Evolutionary conservation across 2,329 filamentous ascomycete species (phyloP).

Genomic region (Penicillium sp.): DNA sequence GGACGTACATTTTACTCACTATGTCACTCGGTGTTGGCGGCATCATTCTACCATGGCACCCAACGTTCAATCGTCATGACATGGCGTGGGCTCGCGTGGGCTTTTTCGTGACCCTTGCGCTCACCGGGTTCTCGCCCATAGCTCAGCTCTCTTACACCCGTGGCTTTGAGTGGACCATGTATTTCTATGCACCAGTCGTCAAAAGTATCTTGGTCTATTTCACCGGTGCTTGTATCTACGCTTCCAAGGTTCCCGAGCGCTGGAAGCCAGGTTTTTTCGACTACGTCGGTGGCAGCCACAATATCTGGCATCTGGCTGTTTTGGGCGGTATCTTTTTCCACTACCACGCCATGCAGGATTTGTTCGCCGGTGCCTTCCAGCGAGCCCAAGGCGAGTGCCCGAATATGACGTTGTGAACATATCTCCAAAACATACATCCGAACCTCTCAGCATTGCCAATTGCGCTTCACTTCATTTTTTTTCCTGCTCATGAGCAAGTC

Average conservation of each 20-base stretch:
- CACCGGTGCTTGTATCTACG: conserved; percentile 80
- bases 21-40: conserved; percentile 78
- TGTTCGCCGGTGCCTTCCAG: conserved; percentile 77
- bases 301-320: conserved; percentile 95
- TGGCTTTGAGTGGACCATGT: conserved; percentile 74
- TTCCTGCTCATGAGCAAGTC: conserved; percentile 12
- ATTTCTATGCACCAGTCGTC: conserved; percentile 83
- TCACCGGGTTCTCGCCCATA: conserved; percentile 86
- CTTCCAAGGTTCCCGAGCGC: conserved; percentile 85
- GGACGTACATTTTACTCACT: conserved; percentile 80
- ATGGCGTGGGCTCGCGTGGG: conserved; percentile 90
- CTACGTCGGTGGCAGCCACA: conserved; percentile 92
- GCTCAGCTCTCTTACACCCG: conserved; percentile 77
- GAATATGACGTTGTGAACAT: conserved; percentile 27
- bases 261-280: conserved; percentile 94
- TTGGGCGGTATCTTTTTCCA: conserved; percentile 96
- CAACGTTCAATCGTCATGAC: conserved; percentile 85
- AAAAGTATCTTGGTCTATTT: conserved; percentile 89
- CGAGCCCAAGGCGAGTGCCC: conserved; percentile 57
- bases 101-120: conserved; percentile 84
- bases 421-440: neutral
- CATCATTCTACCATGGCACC: conserved; percentile 93
- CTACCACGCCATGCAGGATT: conserved; percentile 91
- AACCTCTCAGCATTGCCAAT: conserved; percentile 7
- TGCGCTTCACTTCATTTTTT: conserved; percentile 1